Base-by-base conservation (phyloP, 768 basidiomycete genomes). In the Lactifluus pinguis region DNA sequence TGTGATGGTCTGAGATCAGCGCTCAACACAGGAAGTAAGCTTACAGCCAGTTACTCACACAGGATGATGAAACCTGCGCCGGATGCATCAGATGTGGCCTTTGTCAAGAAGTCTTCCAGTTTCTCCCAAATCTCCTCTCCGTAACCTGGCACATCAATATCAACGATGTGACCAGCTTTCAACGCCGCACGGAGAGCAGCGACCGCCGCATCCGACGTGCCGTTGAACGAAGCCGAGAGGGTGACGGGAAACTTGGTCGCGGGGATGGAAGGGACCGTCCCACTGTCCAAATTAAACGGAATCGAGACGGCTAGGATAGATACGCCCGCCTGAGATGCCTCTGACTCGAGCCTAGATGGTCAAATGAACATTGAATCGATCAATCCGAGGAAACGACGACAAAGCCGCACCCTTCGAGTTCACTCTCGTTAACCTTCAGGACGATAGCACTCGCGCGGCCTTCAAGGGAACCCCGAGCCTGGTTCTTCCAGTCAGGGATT, bases 21-120 rank as follows among this genome's bases (percentile, higher is more conserved):
- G 30, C 21, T 25, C 41, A 52, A 53, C 30, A 21, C 25, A 2
- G 11, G 32, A 34, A 62, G 48, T 39, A 57, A 25, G 32, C 29
- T 9, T 10, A 17, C 9, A 29, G 21, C 14, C 32, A 30, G 45
- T 17, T 19, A 61, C 45, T 53, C 69, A 89, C 90, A 84, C 45
- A 92, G 74, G 57, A 90, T 77, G 70, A 91, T 82, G 36, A 84
- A 78, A 70, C 66, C 76, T 73, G 68, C 57, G 59, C 29, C 53
- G 56, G 59, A 29, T 47, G 52, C 62, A 62, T 76, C 78, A 41
- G 74, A 70, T 25, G 79, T 80, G 25, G 85, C 82, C 69, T 85
- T 89, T 47, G 79, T 76, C 61, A 92, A 76, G 53, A 89, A 68
- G 57, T 91, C 89, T 68, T 89, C 85, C 34, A 93, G 79, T 0